These are phyloP conservation scores for Annulohypoxylon maeteangense DNA, from an alignment of 495 filamentous ascomycete genomes.

Conservation along the genomic window DNA sequence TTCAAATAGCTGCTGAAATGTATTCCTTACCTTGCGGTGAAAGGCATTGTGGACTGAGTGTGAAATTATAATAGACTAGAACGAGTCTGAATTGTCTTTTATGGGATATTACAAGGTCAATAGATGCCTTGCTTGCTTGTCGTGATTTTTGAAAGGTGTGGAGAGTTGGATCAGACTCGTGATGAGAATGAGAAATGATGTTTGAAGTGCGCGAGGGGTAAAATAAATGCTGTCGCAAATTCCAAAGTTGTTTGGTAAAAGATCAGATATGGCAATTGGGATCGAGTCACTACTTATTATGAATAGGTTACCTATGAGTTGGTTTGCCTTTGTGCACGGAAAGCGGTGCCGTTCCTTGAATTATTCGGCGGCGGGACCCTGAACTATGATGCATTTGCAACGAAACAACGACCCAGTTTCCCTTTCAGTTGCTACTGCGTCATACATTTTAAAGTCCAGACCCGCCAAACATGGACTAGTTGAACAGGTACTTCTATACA, in stretches of 20 bases:
- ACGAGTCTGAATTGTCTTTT: neutral
- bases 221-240: constrained; percentile 33
- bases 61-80: neutral
- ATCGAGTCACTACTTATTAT: constrained; percentile 21
- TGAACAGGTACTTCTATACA: constrained; percentile 4
- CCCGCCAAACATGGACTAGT: constrained; percentile 6
- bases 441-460: constrained; percentile 42
- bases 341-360: constrained; percentile 41
- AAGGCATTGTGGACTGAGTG: constrained; percentile 58
- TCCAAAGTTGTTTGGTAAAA: constrained; percentile 16
- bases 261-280: constrained; percentile 15
- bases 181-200: constrained; percentile 8
- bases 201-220: constrained; percentile 23
- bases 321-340: constrained; percentile 34
- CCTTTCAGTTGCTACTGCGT: constrained; percentile 31
- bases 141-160: neutral
- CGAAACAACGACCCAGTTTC: constrained; percentile 41
- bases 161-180: neutral
- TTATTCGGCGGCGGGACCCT: constrained; percentile 24
- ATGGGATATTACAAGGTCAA: neutral
- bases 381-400: constrained; percentile 43
- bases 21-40: constrained; percentile 64
- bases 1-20: neutral
- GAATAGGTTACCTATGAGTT: neutral
- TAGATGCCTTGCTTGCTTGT: neutral